Evolutionary conservation across 495 filamentous ascomycete genomes (phyloP), one percentile per base, ranked within the genome.

Genomic region (Parmelia sp.): DNA sequence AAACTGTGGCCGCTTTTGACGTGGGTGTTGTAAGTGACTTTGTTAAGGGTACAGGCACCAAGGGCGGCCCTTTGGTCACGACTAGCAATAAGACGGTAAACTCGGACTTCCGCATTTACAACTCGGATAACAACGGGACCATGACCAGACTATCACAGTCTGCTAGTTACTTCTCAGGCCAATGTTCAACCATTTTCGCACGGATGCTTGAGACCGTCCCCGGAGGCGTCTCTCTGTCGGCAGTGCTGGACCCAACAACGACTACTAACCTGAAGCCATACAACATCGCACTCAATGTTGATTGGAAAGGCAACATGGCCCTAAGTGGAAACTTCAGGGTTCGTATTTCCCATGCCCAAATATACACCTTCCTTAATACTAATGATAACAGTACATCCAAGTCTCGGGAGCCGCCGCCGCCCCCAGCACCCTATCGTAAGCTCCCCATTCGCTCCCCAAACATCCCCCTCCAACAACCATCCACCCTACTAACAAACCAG

Each of bases 171-270:
- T 60, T 87, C 78, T 69, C 73, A 71, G 70, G 61, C 42, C 72
- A 77, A 37, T 88, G 85, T 70, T 70, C 74, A 63, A 72, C 69
- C 7, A 74, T 85, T 53, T 75, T 86, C 21, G 79, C 82, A 65
- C 80, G 79, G 64, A 79, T 88, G 82, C 83, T 88, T 57, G 83
- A 88, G n/a, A 75, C 76, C 4, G 83, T 86, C 0, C 84, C 85
- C 4, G 64, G 68, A 9, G 76, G 76, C 4, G 79, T 82, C 15
- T 74, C 74, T 15, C 74, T 88, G 33, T 79, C 82, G 10, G 71
- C 73, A 59, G 76, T 80, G 33, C 80, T 87, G 57, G 73, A 74
- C 33, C 84, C 85, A 1, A 62, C 66, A 6, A 21, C 66, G 9
- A 68, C 8, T 23, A 65, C 66, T 7, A 68, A 68, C 35, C 51